These are phyloP conservation scores for Colletotrichum eleusines DNA, from an alignment of 2,329 filamentous ascomycete species.

Conservation along the genomic window DNA sequence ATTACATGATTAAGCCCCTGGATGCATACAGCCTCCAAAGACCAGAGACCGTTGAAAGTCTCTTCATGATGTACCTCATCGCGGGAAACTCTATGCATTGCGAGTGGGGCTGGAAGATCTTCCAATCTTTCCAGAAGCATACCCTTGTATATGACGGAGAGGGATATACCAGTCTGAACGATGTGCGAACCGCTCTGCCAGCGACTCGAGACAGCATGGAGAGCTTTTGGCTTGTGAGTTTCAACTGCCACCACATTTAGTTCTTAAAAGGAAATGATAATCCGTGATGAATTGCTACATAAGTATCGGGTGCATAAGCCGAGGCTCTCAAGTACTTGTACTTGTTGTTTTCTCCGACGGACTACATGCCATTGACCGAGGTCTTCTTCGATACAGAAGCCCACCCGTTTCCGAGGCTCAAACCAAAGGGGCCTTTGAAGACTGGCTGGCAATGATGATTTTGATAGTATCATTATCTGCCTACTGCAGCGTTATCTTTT, in stretches of 20 bases:
- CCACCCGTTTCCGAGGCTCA: slow-evolving; percentile 88
- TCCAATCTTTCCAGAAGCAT: slow-evolving; percentile 75
- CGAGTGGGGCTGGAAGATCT: slow-evolving; percentile 84
- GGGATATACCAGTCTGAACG: slow-evolving; percentile 67
- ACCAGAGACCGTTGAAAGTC: slow-evolving; percentile 79
- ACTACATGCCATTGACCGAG: slow-evolving; percentile 85
- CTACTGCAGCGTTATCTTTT: not conserved
- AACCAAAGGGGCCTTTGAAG: slow-evolving; percentile 79
- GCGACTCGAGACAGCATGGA: slow-evolving; percentile 78
- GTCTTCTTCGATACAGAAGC: slow-evolving; percentile 97
- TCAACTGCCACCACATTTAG: too few species aligned
- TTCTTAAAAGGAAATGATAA: not conserved
- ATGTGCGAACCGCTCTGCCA: slow-evolving; percentile 67
- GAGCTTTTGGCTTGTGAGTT: slow-evolving; percentile 73
- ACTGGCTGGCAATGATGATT: slow-evolving; percentile 84
- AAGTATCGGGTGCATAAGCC: slow-evolving; percentile 58
- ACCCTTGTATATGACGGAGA: slow-evolving; percentile 72
- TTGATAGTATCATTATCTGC: slow-evolving; percentile 52
- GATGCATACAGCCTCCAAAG: slow-evolving; percentile 80
- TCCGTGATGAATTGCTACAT: not conserved
- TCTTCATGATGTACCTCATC: slow-evolving; percentile 85
- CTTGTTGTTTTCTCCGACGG: slow-evolving; percentile 80
- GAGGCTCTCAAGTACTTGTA: slow-evolving; percentile 99
- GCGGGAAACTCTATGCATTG: slow-evolving; percentile 78
- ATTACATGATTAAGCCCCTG: slow-evolving; percentile 80